Evolutionary conservation across 108 stramenopile species (phyloP).

Genomic region (Nitzschia palea): DNA sequence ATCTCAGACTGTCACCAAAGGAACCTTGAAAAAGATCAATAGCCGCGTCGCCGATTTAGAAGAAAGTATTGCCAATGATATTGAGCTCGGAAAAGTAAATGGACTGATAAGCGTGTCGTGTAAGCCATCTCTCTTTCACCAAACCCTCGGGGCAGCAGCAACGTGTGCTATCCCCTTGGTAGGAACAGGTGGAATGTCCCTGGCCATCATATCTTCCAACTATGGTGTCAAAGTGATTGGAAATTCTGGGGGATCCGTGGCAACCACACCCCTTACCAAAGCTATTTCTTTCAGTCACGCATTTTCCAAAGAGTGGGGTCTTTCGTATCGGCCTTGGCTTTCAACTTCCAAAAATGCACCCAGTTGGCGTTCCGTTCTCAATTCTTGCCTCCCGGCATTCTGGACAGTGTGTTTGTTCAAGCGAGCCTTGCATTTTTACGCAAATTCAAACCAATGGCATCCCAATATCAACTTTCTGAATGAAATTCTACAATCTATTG

Average conservation of each 20-base stretch:
- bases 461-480: neutral
- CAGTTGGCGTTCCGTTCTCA: slow-evolving; percentile 41
- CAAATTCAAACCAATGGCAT: neutral
- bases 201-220: slow-evolving; percentile 37
- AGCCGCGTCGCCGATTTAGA: slow-evolving; percentile 25
- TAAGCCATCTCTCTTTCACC: slow-evolving; percentile 28
- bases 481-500: slow-evolving; percentile 12
- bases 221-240: slow-evolving; percentile 53
- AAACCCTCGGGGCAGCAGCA: slow-evolving; percentile 35
- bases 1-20: slow-evolving; percentile 3
- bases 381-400: slow-evolving; percentile 60
- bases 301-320: slow-evolving; percentile 45
- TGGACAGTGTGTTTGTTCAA: slow-evolving; percentile 45
- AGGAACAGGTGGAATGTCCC: slow-evolving; percentile 66
- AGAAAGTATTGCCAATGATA: slow-evolving; percentile 11
- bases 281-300: slow-evolving; percentile 58
- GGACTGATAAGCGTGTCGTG: slow-evolving; percentile 59
- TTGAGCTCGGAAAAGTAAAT: slow-evolving; percentile 23
- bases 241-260: slow-evolving; percentile 70
- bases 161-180: slow-evolving; percentile 41
- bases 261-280: slow-evolving; percentile 61
- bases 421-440: neutral
- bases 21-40: slow-evolving; percentile 42
- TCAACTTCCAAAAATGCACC: slow-evolving; percentile 6
- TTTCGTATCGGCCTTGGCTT: slow-evolving; percentile 42